These are phyloP conservation scores for Blastocystis sp. DNA, from an alignment of 352 stramenopile species.

Conservation along the genomic window DNA sequence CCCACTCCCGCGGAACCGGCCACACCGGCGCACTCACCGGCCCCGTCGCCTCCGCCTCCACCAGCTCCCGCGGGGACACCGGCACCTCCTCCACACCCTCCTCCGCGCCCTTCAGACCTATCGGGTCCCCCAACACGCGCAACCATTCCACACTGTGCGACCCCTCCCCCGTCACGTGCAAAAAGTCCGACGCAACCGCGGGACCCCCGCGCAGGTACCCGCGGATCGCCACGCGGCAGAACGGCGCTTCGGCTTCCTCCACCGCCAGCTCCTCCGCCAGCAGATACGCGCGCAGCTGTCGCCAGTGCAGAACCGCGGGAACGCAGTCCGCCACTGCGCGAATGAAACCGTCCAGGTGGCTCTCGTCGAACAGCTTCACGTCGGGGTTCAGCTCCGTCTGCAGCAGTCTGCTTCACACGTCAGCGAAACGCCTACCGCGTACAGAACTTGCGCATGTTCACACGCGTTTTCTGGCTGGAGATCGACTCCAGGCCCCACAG, in stretches of 20 bases:
- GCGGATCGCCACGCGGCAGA: slow-evolving; percentile 63
- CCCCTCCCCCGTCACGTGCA: slow-evolving; percentile 88
- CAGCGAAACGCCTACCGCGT: not conserved
- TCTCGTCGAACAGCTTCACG: slow-evolving; percentile 69
- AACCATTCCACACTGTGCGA: slow-evolving; percentile 78
- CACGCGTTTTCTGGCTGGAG: slow-evolving; percentile 51
- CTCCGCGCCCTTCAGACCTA: not conserved
- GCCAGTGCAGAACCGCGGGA: slow-evolving; percentile 73
- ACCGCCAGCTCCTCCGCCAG: slow-evolving; percentile 64
- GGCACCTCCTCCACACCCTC: slow-evolving; percentile 61
- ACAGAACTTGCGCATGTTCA: slow-evolving; percentile 59
- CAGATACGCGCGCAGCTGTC: slow-evolving; percentile 73
- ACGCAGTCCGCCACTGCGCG: slow-evolving; percentile 70
- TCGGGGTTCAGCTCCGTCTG: slow-evolving; percentile 71
- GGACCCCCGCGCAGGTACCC: slow-evolving; percentile 86
- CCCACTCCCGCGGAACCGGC: slow-evolving; percentile 56
- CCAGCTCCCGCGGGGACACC: slow-evolving; percentile 77
- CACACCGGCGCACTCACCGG: slow-evolving; percentile 24
- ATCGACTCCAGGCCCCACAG: slow-evolving; percentile 67
- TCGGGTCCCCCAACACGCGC: slow-evolving; percentile 60
- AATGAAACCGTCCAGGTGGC: slow-evolving; percentile 68
- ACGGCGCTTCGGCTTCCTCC: slow-evolving; percentile 59
- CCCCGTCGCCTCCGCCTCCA: slow-evolving; percentile 75
- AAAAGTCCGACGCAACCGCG: slow-evolving; percentile 82
- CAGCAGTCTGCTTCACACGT: slow-evolving; percentile 67